Percentiles rank a stretch among this genome's conserved stretches.
Evolutionary conservation across 73 alveolate genomes (phyloP).

Genomic region (Tetrahymena malaccensis): DNA sequence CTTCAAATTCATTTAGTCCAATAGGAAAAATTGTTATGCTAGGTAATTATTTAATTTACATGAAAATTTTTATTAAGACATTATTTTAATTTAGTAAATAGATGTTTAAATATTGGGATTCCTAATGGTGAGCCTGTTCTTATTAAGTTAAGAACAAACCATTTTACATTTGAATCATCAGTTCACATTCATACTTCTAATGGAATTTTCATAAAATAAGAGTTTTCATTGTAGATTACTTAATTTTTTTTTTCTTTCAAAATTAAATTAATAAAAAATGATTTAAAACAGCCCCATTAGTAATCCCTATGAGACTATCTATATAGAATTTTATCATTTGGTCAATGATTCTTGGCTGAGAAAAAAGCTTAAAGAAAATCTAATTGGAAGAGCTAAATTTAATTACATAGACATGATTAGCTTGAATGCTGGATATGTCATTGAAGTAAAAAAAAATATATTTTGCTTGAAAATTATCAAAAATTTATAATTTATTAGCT

Average conservation of each 20-base stretch:
- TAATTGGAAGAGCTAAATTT: not conserved
- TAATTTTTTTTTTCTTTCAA: not conserved
- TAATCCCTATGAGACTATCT: not conserved
- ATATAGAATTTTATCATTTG: not conserved
- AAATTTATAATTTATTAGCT: not conserved
- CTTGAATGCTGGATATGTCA: not conserved
- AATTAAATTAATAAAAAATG: not conserved
- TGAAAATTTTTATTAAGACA: not conserved
- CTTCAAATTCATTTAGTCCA: not conserved
- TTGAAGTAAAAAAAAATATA: not conserved
- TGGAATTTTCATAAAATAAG: not conserved
- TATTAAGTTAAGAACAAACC: not conserved
- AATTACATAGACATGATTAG: not conserved
- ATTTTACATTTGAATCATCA: not conserved
- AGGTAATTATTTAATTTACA: not conserved
- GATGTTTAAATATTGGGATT: not conserved
- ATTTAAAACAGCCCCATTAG: not conserved
- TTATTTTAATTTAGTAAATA: not conserved
- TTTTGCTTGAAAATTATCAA: not conserved
- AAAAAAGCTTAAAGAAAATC: not conserved
- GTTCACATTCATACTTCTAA: not conserved
- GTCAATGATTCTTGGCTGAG: not conserved
- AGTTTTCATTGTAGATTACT: not conserved
- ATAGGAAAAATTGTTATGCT: not conserved
- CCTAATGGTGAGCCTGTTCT: not conserved